Base-by-base conservation (phyloP, 305 asterid species). In the Ilex paraguariensis region DNA sequence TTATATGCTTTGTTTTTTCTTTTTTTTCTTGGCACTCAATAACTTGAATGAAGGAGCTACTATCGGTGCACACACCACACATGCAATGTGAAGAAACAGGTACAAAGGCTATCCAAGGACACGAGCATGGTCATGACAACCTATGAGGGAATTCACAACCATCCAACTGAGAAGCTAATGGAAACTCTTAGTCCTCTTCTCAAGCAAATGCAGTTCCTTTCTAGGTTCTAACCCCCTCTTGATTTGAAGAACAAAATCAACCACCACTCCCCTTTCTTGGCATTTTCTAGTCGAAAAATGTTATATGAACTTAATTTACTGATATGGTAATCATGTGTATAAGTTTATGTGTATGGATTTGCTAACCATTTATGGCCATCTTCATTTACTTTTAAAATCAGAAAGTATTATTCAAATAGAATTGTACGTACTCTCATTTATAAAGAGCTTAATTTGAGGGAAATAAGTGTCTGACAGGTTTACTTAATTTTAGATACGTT, bases 21-120 rank as follows among this genome's bases (percentile, higher is more conserved):
- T 3, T 28, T 9, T 31, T 46, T 46, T 3, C 7, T 4, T 60
- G 33, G 28, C 28, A 21, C 28, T 21, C 1, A 21, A 21, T 31
- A 13, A 40, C 36, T 7, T 28, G 39, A 36, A 45, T n/a, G 15
- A 17, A 64, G 75, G 69, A 69, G 75, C 28, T 70, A 75, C 46
- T 75, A 70, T 48, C 48, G 80, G 11, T 75, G 80, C 65, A 70
- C 76, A 7, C 70, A 70, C 36, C 76, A 66, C 53, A 71, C 73
- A 33, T 75, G 80, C 76, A 70, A 63, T 64, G 80, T 75, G 51
- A 75, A 75, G 76, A 75, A 75, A 55, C 80, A 75, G 54, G 61
- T 75, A 8, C 80, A 70, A 32, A 54, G 80, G 59, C 55, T 66
- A 1, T 70, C 80, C 0, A 75, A 70, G 12, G 80, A 75, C 50